Conservation (phyloP, 345 rosid species). For the Ceriops decandra region DNA sequence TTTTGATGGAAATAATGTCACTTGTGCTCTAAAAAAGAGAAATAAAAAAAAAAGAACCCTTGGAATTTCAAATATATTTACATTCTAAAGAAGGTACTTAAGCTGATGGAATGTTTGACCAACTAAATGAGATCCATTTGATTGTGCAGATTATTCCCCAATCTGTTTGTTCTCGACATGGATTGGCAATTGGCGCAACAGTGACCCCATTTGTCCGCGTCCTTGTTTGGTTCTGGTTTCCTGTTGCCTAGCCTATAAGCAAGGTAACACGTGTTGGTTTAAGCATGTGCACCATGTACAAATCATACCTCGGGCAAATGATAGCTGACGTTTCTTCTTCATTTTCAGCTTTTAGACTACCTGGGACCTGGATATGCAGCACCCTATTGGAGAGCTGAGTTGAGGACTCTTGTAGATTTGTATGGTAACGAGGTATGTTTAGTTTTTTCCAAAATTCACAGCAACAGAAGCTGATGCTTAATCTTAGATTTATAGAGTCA, state of each 20-base stretch:
- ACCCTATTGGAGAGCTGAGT: conserved; percentile 96
- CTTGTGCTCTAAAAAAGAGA: background rate
- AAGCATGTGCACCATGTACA: background rate
- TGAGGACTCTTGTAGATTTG: conserved; percentile 82
- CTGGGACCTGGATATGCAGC: conserved; percentile 77
- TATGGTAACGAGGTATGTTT: conserved; percentile 84
- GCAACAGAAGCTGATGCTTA: too few relatives aligned
- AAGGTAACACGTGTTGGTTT: conserved; percentile 48
- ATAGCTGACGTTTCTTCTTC: background rate
- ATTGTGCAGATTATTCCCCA: conserved; percentile 77
- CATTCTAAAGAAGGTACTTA: background rate
- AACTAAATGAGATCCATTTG: conserved; percentile 7
- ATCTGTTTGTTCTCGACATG: conserved; percentile 83
- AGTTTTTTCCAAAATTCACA: background rate
- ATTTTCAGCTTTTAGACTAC: conserved; percentile 62
- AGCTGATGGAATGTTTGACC: background rate
- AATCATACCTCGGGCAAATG: background rate
- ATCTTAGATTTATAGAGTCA: background rate
- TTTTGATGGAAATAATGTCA: background rate
- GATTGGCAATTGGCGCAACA: conserved; percentile 85
- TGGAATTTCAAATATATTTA: background rate
- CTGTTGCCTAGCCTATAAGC: conserved; percentile 92
- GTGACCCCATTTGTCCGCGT: conserved; percentile 77
- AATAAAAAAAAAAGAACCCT: background rate
- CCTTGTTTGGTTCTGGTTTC: conserved; percentile 82